Base-by-base conservation (phyloP, 495 filamentous ascomycete species). In the Hypoxylon lienhwacheense region DNA sequence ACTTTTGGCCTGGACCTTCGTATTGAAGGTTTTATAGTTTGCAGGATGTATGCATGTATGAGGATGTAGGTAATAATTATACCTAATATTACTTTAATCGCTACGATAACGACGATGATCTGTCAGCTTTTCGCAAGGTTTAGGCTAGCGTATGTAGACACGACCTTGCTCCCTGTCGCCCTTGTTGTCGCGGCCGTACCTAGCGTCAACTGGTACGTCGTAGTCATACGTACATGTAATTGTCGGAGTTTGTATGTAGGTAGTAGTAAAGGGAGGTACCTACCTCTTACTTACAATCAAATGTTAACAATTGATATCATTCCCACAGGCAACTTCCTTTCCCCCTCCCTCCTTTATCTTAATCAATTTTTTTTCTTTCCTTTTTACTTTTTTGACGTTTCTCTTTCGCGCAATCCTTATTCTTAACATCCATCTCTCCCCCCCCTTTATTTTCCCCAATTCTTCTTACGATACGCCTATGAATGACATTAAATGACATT, bases 251-350 rank as follows among this genome's bases (percentile, higher is more conserved):
- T n/a, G n/a, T n/a, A n/a, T n/a, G n/a, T n/a, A n/a, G n/a, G n/a
- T n/a, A n/a, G n/a, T n/a, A n/a, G n/a, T n/a, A n/a, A n/a, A n/a
- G n/a, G n/a, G n/a, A n/a, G n/a, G n/a, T n/a, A n/a, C n/a, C n/a
- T n/a, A n/a, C n/a, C n/a, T n/a, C n/a, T n/a, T n/a, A n/a, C n/a
- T n/a, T n/a, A n/a, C n/a, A n/a, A n/a, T n/a, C n/a, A n/a, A n/a
- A n/a, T n/a, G n/a, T n/a, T n/a, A n/a, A n/a, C 55, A 52, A 53
- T 59, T 59, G 42, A 47, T 31, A 51, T 41, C 41, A 46, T 47
- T 58, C 41, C 54, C 47, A 58, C 55, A 40, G 35, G 53, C 37
- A 36, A 43, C n/a, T 25, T 37, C 45, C 51, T 46, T 29, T 39
- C 29, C 39, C 2, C 24, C 21, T 46, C 22, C 12, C 21, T 21